phyloP scores from a whole-genome alignment of 139 green algal species.

The Picochlorum sp. region DNA sequence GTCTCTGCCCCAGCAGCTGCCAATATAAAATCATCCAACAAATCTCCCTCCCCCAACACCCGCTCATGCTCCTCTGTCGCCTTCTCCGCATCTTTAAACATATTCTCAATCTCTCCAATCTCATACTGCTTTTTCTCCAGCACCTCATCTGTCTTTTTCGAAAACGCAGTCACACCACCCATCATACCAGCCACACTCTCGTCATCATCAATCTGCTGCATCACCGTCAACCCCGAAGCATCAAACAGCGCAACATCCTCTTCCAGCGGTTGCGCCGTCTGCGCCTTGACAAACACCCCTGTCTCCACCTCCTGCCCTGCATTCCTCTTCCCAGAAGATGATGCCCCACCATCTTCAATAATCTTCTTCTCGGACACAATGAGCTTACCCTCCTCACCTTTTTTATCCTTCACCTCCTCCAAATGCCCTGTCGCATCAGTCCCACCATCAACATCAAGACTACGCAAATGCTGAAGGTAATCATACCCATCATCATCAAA shows the following conservation, averaged over 20 bases:
- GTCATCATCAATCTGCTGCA: conserved; percentile 24
- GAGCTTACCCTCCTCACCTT: neutral
- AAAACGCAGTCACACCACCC: conserved; percentile 46
- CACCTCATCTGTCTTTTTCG: conserved; percentile 3
- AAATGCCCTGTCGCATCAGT: conserved; percentile 15
- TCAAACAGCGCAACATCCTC: conserved; percentile 37
- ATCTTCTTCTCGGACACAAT: neutral
- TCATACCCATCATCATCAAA: conserved; percentile 96
- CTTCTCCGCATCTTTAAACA: conserved; percentile 28
- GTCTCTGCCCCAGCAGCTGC: conserved; percentile 15
- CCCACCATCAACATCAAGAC: conserved; percentile 19
- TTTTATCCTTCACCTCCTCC: neutral
- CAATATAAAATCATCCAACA: conserved; percentile 66
- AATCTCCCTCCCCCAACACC: conserved; percentile 37
- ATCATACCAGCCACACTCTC: conserved; percentile 26
- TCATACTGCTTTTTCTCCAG: conserved; percentile 16
- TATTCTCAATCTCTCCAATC: conserved; percentile 31
- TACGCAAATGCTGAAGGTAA: conserved; percentile 79
- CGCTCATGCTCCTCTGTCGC: neutral
- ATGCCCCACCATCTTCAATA: neutral
- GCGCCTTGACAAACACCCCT: conserved; percentile 32
- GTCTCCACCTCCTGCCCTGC: neutral
- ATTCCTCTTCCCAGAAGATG: neutral
- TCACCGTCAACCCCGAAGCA: conserved; percentile 28
- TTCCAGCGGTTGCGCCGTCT: conserved; percentile 7